These are phyloP conservation scores for Neoboletus subvelutipes DNA, from an alignment of 768 basidiomycete genomes.

Conservation along the genomic window DNA sequence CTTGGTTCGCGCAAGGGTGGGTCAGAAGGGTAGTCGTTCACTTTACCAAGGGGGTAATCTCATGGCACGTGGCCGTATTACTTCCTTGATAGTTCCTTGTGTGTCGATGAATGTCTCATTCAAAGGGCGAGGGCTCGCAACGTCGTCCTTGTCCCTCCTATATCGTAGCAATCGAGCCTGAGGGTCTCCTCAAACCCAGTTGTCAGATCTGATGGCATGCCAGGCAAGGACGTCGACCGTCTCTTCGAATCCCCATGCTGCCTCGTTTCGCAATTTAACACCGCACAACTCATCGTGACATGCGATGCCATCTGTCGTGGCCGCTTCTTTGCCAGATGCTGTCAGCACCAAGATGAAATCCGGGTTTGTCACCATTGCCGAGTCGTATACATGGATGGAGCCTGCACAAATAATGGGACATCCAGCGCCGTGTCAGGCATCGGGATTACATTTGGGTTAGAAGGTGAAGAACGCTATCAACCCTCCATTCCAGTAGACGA, in stretches of 20 bases:
- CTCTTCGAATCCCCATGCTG: background rate
- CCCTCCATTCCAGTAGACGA: slow-evolving; percentile 25
- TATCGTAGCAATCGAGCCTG: background rate
- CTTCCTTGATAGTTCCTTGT: background rate
- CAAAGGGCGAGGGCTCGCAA: background rate
- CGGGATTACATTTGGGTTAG: slow-evolving; percentile 2
- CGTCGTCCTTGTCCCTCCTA: background rate
- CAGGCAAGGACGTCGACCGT: background rate
- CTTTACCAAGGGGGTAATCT: no score
- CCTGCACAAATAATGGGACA: slow-evolving; percentile 33
- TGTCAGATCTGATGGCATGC: background rate
- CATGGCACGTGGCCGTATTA: background rate
- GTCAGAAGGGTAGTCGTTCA: no score
- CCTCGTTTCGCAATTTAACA: background rate
- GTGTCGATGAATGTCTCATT: background rate
- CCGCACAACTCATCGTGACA: background rate
- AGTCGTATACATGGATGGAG: slow-evolving; percentile 36
- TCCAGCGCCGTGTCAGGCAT: slow-evolving; percentile 14
- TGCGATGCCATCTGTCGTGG: background rate
- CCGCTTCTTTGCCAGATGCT: background rate
- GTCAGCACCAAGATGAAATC: background rate
- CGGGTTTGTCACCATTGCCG: slow-evolving; percentile 19
- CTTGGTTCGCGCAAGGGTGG: no score
- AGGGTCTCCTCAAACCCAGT: background rate
- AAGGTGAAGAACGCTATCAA: background rate